These are phyloP conservation scores for Cucurbitaria berberidis DNA, from an alignment of 2,329 filamentous ascomycete species.

Conservation along the genomic window DNA sequence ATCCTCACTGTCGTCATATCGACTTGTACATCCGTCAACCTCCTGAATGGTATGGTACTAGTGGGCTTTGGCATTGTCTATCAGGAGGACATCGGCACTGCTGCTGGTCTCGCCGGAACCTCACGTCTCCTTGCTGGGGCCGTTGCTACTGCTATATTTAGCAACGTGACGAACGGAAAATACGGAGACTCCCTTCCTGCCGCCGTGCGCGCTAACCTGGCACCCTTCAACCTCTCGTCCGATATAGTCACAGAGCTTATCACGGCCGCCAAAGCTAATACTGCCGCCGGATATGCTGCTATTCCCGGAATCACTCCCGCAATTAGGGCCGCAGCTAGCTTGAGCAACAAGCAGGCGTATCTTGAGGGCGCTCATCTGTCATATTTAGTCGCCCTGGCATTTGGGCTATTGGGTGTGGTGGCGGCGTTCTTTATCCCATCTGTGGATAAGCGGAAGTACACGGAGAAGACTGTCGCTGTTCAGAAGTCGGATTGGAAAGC, in stretches of 20 bases:
- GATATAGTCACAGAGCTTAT: conserved; percentile 23
- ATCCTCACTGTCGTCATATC: conserved; percentile 38
- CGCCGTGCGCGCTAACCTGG: conserved; percentile 22
- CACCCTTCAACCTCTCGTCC: conserved; percentile 23
- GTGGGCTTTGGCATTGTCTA: conserved; percentile 40
- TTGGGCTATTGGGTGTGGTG: conserved; percentile 35
- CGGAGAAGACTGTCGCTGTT: conserved; percentile 34
- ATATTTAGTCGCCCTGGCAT: conserved; percentile 42
- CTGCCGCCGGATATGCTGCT: conserved; percentile 32
- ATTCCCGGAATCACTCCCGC: conserved; percentile 39
- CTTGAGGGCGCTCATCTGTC: conserved; percentile 31
- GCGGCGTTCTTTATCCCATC: conserved; percentile 35
- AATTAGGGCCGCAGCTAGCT: conserved; percentile 31
- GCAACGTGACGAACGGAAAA: conserved; percentile 39
- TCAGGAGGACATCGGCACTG: conserved; percentile 41
- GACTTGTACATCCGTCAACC: conserved; percentile 34
- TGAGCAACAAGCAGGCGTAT: conserved; percentile 40
- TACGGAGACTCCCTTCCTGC: conserved; percentile 23
- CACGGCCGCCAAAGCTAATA: conserved; percentile 29
- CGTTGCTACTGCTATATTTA: conserved; percentile 37
- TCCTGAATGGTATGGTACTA: conserved; percentile 39
- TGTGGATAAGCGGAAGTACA: conserved; percentile 39
- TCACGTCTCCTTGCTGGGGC: conserved; percentile 36
- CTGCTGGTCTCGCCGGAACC: conserved; percentile 38
- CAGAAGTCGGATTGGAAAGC: conserved; percentile 32